phyloP scores from a whole-genome alignment of 148 eudicot species.

The Euryodendron excelsum region DNA sequence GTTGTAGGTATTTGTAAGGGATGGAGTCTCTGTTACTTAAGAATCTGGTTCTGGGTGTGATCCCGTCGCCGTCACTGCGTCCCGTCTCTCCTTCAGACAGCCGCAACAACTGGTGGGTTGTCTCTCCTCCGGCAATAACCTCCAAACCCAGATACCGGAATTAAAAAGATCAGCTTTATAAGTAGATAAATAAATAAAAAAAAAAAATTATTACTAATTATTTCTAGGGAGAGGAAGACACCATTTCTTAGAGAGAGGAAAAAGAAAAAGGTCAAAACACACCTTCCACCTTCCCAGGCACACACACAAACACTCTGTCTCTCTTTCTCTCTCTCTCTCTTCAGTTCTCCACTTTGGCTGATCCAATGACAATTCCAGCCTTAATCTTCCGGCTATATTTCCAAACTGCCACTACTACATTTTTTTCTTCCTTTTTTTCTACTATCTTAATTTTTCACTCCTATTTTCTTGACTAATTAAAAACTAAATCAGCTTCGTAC shows the following conservation, averaged over 20 bases:
- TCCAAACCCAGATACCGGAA: neutral
- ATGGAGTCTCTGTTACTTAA: slow-evolving; percentile 9
- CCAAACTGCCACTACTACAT: neutral
- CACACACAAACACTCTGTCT: neutral
- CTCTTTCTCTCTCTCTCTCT: neutral
- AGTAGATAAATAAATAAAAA: neutral
- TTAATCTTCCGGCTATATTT: neutral
- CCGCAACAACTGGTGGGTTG: slow-evolving; percentile 36
- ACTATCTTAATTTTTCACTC: too few relatives aligned
- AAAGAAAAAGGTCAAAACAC: neutral
- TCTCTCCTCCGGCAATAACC: slow-evolving; percentile 21
- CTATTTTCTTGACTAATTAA: too few relatives aligned
- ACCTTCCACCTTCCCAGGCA: slow-evolving; percentile 16
- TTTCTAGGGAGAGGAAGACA: neutral
- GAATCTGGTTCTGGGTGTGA: slow-evolving; percentile 32
- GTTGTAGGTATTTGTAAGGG: neutral
- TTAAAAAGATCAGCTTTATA: neutral
- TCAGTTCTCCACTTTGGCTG: neutral
- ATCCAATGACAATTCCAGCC: neutral
- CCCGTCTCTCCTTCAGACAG: slow-evolving; percentile 21
- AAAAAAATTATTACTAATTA: too few relatives aligned
- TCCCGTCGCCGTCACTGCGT: slow-evolving; percentile 25
- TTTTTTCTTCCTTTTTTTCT: too few relatives aligned
- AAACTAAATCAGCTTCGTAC: too few relatives aligned
- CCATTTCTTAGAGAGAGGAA: too few relatives aligned